These are phyloP conservation scores for Noccaea bulbosa DNA, from an alignment of 345 rosid genomes.

Conservation along the genomic window DNA sequence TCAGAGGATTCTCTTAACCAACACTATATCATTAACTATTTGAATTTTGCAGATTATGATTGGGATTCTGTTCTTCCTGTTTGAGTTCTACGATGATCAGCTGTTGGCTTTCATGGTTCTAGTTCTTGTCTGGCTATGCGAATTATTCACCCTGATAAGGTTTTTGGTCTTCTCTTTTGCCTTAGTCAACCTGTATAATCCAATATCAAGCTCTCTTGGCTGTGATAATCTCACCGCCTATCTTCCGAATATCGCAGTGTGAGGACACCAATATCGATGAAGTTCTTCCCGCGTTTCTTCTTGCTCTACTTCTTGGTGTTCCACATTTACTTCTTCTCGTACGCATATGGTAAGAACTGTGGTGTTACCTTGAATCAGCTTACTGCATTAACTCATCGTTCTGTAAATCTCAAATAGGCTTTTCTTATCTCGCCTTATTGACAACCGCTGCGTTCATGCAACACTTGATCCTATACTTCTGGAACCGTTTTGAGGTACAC, in stretches of 20 bases:
- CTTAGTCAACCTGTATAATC: no score
- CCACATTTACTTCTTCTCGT: constrained; percentile 97
- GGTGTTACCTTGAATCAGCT: no score
- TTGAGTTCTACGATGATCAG: constrained; percentile 98
- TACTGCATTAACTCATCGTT: no score
- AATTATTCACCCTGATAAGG: constrained; percentile 94
- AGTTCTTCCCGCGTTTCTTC: constrained; percentile 99
- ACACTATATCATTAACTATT: constrained; percentile 6
- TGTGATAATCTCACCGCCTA: no score
- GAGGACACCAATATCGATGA: constrained; percentile 96
- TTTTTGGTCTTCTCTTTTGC: constrained; percentile 45
- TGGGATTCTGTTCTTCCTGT: constrained; percentile 93
- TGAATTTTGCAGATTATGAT: constrained; percentile 88
- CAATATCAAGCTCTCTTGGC: no score
- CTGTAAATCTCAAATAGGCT: constrained; percentile 57
- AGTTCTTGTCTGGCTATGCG: constrained; percentile 98
- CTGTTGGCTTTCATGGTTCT: constrained; percentile 98
- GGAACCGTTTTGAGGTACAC: constrained; percentile 97
- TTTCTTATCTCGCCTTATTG: constrained; percentile 88
- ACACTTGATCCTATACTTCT: constrained; percentile 92
- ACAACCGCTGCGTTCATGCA: constrained; percentile 97
- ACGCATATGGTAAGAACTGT: constrained; percentile 68
- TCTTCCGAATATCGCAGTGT: constrained; percentile 63
- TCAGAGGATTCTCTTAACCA: constrained; percentile 22
- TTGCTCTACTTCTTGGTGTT: constrained; percentile 95